Base-by-base conservation (phyloP, 176 grass and related monocot species). In the Elymus sibiricus region DNA sequence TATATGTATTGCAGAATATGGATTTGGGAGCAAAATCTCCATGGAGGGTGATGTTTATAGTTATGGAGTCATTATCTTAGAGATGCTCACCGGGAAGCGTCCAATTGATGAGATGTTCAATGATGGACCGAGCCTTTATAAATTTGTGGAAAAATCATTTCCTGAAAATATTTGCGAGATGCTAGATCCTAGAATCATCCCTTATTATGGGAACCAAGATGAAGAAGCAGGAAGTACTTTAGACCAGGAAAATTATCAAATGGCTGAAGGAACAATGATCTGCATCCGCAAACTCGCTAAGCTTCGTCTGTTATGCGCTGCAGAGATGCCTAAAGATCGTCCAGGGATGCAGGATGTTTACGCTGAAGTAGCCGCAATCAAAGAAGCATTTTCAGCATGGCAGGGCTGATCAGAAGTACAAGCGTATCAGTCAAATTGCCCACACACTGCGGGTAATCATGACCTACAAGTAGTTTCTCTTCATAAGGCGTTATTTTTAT, bases 271-370 rank as follows among this genome's bases (percentile, higher is more conserved):
- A 9, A 4, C 22, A 5, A 4, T 40, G 5, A 68, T 38, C 34
- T 88, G 79, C 79, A 47, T 77, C 35, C 1, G 59, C 17, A 11
- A 60, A 11, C 69, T 90, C 26, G 38, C 85, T 79, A 88, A 80
- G 63, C 32, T 89, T 60, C 81, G 88, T 10, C 77, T 93, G 38
- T 77, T 77, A 16, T 93, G 88, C 79, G 66, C 91, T 38, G 35
- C 71, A 9, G 69, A 79, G 51, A 26, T 27, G 38, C 88, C 87
- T n/a, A 88, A 79, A 82, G 82, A 93, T 87, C 77, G 85, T 46
- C 76, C 86, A 62, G 71, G 44, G 40, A 90, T 90, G 60, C 76
- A 63, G 10, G 88, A 93, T 35, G 85, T 83, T 32, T 81, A 82
- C 25, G 56, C 7, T 15, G 82, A 88, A 82, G 63, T 88, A 17